Base-by-base conservation (phyloP, 768 basidiomycete genomes). In the Tylopilus subfusipes region DNA sequence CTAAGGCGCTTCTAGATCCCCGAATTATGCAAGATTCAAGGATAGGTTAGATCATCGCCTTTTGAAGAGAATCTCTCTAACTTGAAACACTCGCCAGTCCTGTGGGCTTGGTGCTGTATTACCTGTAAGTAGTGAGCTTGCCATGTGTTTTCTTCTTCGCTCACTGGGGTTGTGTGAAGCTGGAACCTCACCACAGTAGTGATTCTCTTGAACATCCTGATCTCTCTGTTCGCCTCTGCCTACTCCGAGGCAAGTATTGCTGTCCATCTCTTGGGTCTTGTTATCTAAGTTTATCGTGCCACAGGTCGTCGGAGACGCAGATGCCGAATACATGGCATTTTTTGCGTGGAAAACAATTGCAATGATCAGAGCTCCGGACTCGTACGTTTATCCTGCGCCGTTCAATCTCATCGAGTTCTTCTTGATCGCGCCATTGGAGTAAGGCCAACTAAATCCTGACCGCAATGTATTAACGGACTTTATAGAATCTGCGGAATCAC, bases 191-290 rank as follows among this genome's bases (percentile, higher is more conserved):
- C 85, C 21, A 87, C 90, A 3, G 88, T 83, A 18, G 80, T 97
- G 47, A 82, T 98, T 50, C 78, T 97, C 47, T 81, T 97, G 68
- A 98, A 98, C 67, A 85, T 98, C 65, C 78, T 98, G 64, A 93
- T 98, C 62, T 97, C 94, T n/a, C 74, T 98, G 62, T 97, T 97
- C 68, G 85, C 93, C 18, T 91, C 93, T 47, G 93, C 93, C 1
- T 96, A 96, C 64, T 83, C 86, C 12, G 93, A 94, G 62, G 92
- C 90, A 52, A 68, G 80, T 73, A n/a, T 24, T 42, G 3, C 25
- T 13, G 36, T 16, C 16, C 46, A 14, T 19, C 21, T 36, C 21
- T 29, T 9, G 12, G 12, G 3, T 13, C 21, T 49, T 30, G 18
- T 52, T 44, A 27, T 40, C 56, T 49, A 25, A 48, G 7, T 33